Conservation (phyloP, 2,329 filamentous ascomycete species). For the Pseudopithomyces maydicus region DNA sequence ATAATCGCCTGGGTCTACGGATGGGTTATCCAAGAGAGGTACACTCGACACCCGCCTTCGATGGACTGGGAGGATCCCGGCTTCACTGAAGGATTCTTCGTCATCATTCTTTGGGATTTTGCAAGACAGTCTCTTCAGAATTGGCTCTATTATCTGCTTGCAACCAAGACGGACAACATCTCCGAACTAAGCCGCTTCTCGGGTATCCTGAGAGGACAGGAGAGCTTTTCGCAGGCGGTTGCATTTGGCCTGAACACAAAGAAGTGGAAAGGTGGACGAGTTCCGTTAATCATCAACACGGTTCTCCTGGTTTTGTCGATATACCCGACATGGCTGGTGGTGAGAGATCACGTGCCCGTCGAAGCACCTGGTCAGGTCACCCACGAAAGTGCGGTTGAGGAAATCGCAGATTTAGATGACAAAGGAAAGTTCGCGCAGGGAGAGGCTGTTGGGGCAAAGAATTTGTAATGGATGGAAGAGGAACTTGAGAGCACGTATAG, state of each 20-base stretch:
- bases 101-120: conserved; percentile 57
- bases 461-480: conserved; percentile 6
- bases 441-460: conserved; percentile 14
- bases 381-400: conserved; percentile 4
- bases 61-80: conserved; percentile 50
- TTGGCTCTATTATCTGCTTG: conserved; percentile 62
- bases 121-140: conserved; percentile 60
- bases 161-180: conserved; percentile 62
- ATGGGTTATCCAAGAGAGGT: conserved; percentile 60
- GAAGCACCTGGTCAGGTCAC: conserved; percentile 16
- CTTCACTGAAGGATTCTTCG: conserved; percentile 55
- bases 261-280: conserved; percentile 50
- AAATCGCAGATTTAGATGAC: conserved; percentile 11
- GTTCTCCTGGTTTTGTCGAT: conserved; percentile 30
- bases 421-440: conserved; percentile 18
- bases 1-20: conserved; percentile 58
- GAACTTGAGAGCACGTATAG: background rate
- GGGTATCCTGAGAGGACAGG: conserved; percentile 52
- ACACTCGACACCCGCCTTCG: conserved; percentile 48
- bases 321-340: conserved; percentile 37
- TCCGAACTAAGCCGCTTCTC: conserved; percentile 54
- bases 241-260: conserved; percentile 51
- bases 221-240: conserved; percentile 53
- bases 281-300: conserved; percentile 50
- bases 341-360: conserved; percentile 35